These are phyloP conservation scores for Prunus persica DNA, from an alignment of 306 rosid species.

Conservation along the genomic window Prunus_persica_NCBIv2 NC_034014.1:22740001-22740500, in stretches of 20 bases:
- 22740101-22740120: conserved; percentile 12
- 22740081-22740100: conserved; percentile 37
- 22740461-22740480: conserved; percentile 96
- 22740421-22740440: conserved; percentile 79
- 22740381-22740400: conserved; percentile 62
- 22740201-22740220: conserved; percentile 60
- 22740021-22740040: conserved; percentile 39
- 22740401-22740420: conserved; percentile 58
- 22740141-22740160: conserved; percentile 31
- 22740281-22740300: conserved; percentile 44
- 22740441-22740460: conserved; percentile 88
- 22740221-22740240: conserved; percentile 51
- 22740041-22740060: conserved; percentile 16
- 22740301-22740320: conserved; percentile 98
- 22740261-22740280: conserved; percentile 50
- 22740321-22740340: conserved; percentile 63
- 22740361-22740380: conserved; percentile 95
- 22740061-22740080: conserved; percentile 4
- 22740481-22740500: conserved; percentile 78
- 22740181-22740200: conserved; percentile 45
- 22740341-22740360: conserved; percentile 75
- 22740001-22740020: conserved; percentile 36
- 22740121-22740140: conserved; percentile 28
- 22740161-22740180: conserved; percentile 23
- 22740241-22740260: conserved; percentile 44